These are phyloP conservation scores for Wakefieldia striispora DNA, from an alignment of 768 basidiomycete species.

Conservation along the genomic window DNA sequence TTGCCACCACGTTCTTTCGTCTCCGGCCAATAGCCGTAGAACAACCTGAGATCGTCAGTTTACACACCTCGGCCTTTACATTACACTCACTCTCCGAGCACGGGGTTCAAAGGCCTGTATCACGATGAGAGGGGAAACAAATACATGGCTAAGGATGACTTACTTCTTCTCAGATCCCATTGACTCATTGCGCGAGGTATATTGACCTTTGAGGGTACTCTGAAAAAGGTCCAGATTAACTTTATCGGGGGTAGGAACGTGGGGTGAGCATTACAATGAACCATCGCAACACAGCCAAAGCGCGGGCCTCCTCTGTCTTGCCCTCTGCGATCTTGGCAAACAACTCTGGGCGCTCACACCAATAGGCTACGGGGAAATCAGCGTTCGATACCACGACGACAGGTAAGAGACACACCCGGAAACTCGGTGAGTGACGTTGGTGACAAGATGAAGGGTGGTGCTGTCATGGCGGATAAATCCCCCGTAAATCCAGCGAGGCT, in stretches of 20 bases:
- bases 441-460: constrained; percentile 89
- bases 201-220: constrained; percentile 94
- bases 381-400: background rate
- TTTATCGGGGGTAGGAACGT: background rate
- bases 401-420: constrained; percentile 54
- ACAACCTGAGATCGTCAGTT: constrained; percentile 48
- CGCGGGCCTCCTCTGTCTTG: constrained; percentile 66
- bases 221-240: constrained; percentile 26
- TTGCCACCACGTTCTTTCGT: constrained; percentile 62
- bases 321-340: constrained; percentile 87
- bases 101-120: constrained; percentile 87
- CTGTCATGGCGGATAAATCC: constrained; percentile 81
- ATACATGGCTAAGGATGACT: constrained; percentile 21
- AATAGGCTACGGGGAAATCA: constrained; percentile 64
- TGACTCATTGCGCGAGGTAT: constrained; percentile 90
- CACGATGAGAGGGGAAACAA: constrained; percentile 11
- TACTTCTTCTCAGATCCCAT: constrained; percentile 98
- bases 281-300: constrained; percentile 86
- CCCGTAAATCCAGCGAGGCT: constrained; percentile 87
- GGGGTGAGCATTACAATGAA: constrained; percentile 64
- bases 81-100: constrained; percentile 78
- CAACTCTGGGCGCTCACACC: constrained; percentile 91
- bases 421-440: constrained; percentile 91
- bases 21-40: constrained; percentile 89
- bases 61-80: background rate